phyloP scores from a whole-genome alignment of 345 rosid genomes.

The Chamaenerion angustifolium region DNA sequence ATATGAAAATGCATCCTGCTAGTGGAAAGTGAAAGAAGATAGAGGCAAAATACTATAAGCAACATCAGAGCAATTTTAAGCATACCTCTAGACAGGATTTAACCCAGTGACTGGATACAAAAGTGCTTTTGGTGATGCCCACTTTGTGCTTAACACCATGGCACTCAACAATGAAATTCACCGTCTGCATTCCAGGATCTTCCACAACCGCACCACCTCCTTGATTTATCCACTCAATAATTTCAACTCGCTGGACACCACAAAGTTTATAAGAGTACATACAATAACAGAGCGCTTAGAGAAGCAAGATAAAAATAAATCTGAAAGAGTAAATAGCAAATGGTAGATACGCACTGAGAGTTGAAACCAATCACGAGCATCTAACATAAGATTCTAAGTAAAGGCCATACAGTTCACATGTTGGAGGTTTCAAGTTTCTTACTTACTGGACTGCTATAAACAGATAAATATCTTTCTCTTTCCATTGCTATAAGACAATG shows the following conservation, averaged over 20 bases:
- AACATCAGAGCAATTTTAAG: conserved; percentile 11
- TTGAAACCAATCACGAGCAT: no score
- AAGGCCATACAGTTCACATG: no score
- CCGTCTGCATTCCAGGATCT: conserved; percentile 21
- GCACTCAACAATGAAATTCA: conserved; percentile 55
- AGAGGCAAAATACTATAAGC: neutral
- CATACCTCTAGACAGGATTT: conserved; percentile 82
- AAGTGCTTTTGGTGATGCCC: conserved; percentile 19
- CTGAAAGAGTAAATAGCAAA: no score
- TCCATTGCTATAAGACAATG: no score
- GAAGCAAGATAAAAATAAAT: neutral
- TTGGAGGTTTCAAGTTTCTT: no score
- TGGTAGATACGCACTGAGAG: no score
- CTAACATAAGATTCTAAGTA: no score
- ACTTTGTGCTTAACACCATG: conserved; percentile 42
- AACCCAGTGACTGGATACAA: conserved; percentile 89
- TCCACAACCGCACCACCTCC: conserved; percentile 69
- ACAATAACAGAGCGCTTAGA: neutral
- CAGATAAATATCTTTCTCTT: no score
- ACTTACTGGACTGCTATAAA: no score
- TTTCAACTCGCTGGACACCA: conserved; percentile 54
- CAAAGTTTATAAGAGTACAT: conserved; percentile 4
- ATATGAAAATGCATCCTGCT: neutral
- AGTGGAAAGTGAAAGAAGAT: neutral
- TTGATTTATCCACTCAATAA: conserved; percentile 74